Percentiles rank a stretch among this genome's conserved stretches.
Conservation (phyloP, 1,284 basidiomycete species). For the Ceratobasidium theobromae region DNA sequence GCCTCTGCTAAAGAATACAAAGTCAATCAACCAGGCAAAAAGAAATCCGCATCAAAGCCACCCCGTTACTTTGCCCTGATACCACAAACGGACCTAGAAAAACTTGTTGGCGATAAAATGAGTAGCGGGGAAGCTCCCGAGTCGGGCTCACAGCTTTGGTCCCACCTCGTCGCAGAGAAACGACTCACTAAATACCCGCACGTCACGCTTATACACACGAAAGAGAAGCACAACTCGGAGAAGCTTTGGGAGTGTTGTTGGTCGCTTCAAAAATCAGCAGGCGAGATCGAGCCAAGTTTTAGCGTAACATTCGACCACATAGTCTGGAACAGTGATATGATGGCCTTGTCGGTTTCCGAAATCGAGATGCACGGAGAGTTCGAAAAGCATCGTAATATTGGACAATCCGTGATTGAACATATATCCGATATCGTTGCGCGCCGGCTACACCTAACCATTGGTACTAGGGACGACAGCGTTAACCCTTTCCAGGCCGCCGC, state of each 20-base stretch:
- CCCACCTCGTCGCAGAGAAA: conserved; percentile 48
- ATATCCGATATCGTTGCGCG: conserved; percentile 54
- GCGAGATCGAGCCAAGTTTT: conserved; percentile 56
- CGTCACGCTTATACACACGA: conserved; percentile 82
- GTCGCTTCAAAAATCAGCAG: conserved; percentile 46
- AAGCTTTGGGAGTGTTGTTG: conserved; percentile 69
- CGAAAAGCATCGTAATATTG: conserved; percentile 45
- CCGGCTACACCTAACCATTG: conserved; percentile 86
- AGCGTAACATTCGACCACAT: conserved; percentile 63
- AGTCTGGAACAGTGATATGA: conserved; percentile 76
- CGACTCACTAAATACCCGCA: conserved; percentile 72
- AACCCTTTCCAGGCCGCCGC: conserved; percentile 69
- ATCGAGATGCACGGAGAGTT: conserved; percentile 48
- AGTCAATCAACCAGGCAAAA: conserved; percentile 43
- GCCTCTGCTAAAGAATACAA: conserved; percentile 55
- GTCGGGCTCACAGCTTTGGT: conserved; percentile 53
- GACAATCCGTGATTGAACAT: conserved; percentile 50
- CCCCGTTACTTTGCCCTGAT: conserved; percentile 77
- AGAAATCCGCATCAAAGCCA: conserved; percentile 33
- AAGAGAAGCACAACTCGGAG: conserved; percentile 52
- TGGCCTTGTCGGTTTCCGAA: conserved; percentile 71
- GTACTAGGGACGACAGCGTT: conserved; percentile 61
- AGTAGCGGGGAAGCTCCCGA: conserved; percentile 39
- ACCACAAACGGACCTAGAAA: conserved; percentile 66
- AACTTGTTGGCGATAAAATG: conserved; percentile 49